Evolutionary conservation across 371 early-diverging fungal species (phyloP).

Genomic region (Basidiobolus meristosporus): DNA sequence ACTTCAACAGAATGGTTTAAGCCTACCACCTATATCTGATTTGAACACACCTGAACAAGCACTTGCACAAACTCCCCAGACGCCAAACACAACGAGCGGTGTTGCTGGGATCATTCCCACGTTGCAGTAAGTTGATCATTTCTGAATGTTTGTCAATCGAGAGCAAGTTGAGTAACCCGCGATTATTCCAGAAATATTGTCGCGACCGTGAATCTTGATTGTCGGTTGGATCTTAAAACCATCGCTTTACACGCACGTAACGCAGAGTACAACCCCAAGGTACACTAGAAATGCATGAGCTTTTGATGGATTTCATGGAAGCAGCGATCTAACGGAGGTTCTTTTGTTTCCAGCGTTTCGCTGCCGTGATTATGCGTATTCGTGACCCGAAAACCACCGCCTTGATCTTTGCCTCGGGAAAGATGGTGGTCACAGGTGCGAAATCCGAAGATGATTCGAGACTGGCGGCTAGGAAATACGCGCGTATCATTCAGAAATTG

Average conservation of each 20-base stretch:
- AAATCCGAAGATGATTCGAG: constrained; percentile 94
- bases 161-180: constrained; percentile 2
- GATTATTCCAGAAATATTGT: constrained; percentile 96
- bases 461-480: constrained; percentile 98
- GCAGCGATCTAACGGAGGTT: background rate
- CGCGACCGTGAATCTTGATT: constrained; percentile 99
- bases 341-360: constrained; percentile 75
- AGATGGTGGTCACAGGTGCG: constrained; percentile 98
- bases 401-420: constrained; percentile 99
- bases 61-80: no score
- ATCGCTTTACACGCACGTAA: constrained; percentile 99
- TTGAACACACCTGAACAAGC: no score
- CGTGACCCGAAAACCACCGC: constrained; percentile 99
- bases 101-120: constrained; percentile 64
- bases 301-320: background rate
- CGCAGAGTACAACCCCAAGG: constrained; percentile 99
- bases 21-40: no score
- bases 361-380: constrained; percentile 99
- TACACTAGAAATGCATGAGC: no score
- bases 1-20: no score
- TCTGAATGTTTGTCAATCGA: constrained; percentile 4
- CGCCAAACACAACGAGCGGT: no score
- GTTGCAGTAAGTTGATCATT: constrained; percentile 46
- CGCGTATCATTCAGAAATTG: constrained; percentile 98
- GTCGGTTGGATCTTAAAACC: constrained; percentile 96